Evolutionary conservation across 768 basidiomycete genomes (phyloP).

Genomic region (Serendipita vermifera): DNA sequence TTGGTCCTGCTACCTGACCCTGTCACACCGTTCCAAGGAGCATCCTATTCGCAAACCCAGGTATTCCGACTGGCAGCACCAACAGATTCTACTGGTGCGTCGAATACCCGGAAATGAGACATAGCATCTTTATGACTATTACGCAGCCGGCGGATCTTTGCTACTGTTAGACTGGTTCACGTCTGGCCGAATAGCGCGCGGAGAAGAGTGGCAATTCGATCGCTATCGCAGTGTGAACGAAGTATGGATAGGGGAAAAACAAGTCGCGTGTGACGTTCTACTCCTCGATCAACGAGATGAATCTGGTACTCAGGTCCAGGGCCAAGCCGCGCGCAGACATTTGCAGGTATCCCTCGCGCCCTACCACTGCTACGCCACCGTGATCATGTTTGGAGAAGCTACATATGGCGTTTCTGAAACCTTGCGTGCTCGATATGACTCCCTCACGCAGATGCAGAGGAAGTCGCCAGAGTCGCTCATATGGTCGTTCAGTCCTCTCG

Average conservation of each 20-base stretch:
- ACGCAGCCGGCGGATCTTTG: slow-evolving; percentile 37
- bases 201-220: slow-evolving; percentile 85
- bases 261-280: slow-evolving; percentile 64
- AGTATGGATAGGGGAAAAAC: slow-evolving; percentile 48
- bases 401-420: slow-evolving; percentile 34
- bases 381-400: slow-evolving; percentile 65
- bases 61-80: slow-evolving; percentile 47
- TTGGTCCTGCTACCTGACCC: slow-evolving; percentile 84
- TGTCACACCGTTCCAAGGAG: slow-evolving; percentile 78
- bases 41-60: slow-evolving; percentile 76
- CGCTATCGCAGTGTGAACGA: slow-evolving; percentile 80
- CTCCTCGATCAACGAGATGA: slow-evolving; percentile 44
- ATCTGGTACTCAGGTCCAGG: background rate
- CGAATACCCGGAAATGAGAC: background rate
- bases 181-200: slow-evolving; percentile 65
- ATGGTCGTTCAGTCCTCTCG: slow-evolving; percentile 67
- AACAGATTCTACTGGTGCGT: background rate
- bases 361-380: slow-evolving; percentile 81
- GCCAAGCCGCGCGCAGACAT: slow-evolving; percentile 14
- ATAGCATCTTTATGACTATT: background rate
- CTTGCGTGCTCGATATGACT: slow-evolving; percentile 37
- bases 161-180: slow-evolving; percentile 87
- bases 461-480: slow-evolving; percentile 45
- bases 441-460: slow-evolving; percentile 49
- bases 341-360: slow-evolving; percentile 54